phyloP scores from a whole-genome alignment of 495 filamentous ascomycete species.

The Penicillium ucsense region DNA sequence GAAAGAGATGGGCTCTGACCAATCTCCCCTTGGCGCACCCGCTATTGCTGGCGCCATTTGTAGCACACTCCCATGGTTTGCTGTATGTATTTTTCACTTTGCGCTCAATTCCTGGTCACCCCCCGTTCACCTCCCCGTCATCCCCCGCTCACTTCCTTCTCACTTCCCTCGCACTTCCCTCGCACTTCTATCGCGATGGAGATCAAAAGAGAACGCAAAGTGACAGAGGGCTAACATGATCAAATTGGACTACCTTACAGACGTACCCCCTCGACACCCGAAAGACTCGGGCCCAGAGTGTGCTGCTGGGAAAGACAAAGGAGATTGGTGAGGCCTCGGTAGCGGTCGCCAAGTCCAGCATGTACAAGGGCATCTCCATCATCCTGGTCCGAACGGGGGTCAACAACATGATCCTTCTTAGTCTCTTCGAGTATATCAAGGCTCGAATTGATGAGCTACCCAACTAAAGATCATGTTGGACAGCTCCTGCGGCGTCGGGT shows the following conservation, averaged over 20 bases:
- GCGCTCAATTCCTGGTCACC: too few relatives aligned
- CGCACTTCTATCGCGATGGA: background rate
- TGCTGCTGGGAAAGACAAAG: conserved; percentile 33
- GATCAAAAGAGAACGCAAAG: background rate
- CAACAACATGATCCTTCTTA: conserved; percentile 42
- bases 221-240: background rate
- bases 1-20: conserved; percentile 35
- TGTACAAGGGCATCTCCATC: conserved; percentile 41
- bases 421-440: conserved; percentile 38
- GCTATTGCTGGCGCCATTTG: conserved; percentile 39
- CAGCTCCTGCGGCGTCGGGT: background rate
- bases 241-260: conserved; percentile 9
- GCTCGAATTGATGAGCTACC: conserved; percentile 29
- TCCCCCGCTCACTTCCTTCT: too few relatives aligned
- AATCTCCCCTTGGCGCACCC: conserved; percentile 31
- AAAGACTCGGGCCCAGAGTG: conserved; percentile 41
- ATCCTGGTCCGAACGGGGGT: conserved; percentile 37
- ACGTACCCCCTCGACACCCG: conserved; percentile 41
- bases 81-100: conserved; percentile 21
- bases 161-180: too few relatives aligned
- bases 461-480: conserved; percentile 4
- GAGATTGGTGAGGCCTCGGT: conserved; percentile 36
- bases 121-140: too few relatives aligned
- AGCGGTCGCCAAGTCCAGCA: conserved; percentile 38
- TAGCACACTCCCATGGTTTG: conserved; percentile 40